A percentile compares a stretch with the other conserved stretches of the same genome.
These are phyloP conservation scores for Exobasidium cylindrosporum DNA, from an alignment of 1,284 basidiomycete species.

Conservation along the genomic window DNA sequence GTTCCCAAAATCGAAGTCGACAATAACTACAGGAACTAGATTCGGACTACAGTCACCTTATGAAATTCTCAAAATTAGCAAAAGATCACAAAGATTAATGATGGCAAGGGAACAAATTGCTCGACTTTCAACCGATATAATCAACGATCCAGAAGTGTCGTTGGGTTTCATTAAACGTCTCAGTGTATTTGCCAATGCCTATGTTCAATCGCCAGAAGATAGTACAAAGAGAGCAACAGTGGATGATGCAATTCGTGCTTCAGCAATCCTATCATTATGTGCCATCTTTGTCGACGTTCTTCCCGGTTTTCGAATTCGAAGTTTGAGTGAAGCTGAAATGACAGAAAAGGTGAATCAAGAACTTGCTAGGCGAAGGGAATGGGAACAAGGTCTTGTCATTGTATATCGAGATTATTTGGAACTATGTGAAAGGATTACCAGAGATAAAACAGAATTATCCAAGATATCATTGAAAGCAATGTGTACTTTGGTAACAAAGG, in stretches of 20 bases:
- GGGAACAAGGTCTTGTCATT: conserved; percentile 88
- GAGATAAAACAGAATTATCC: conserved; percentile 55
- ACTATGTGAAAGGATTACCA: conserved; percentile 77
- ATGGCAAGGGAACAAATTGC: conserved; percentile 53
- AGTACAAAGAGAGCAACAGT: conserved; percentile 58
- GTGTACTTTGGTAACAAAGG: conserved; percentile 76
- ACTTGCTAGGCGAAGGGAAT: conserved; percentile 84
- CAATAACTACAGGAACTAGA: conserved; percentile 16
- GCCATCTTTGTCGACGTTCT: conserved; percentile 95
- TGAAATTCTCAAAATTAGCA: conserved; percentile 9
- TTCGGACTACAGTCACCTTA: conserved; percentile 19
- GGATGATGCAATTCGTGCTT: conserved; percentile 76
- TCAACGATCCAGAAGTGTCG: conserved; percentile 49
- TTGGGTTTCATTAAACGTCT: conserved; percentile 41
- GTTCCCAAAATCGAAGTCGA: conserved; percentile 10
- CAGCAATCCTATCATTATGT: conserved; percentile 84
- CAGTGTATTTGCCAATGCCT: conserved; percentile 31
- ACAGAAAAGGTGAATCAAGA: conserved; percentile 91
- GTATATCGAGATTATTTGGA: conserved; percentile 87
- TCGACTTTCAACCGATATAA: conserved; percentile 42
- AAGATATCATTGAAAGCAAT: conserved; percentile 73
- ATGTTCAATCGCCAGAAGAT: conserved; percentile 25
- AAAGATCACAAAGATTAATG: conserved; percentile 2
- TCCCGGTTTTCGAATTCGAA: conserved; percentile 74
- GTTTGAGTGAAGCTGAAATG: conserved; percentile 84